phyloP scores from a whole-genome alignment of 306 rosid genomes.

The Glycyrrhiza uralensis region DNA sequence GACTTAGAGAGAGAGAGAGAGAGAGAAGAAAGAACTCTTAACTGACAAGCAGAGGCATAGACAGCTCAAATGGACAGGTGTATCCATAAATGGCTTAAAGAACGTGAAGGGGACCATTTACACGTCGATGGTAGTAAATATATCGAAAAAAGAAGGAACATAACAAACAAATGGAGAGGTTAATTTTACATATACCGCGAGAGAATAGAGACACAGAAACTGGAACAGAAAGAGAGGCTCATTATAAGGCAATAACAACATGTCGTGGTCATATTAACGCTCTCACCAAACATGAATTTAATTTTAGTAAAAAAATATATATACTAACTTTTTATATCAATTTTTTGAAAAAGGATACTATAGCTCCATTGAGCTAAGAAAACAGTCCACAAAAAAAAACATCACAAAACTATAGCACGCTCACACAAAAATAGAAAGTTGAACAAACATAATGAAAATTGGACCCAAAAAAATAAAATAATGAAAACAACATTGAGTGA shows the following conservation, averaged over 20 bases:
- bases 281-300: constrained; percentile 41
- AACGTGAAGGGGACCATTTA: constrained; percentile 15
- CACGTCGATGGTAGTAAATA: constrained; percentile 2
- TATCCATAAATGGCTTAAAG: constrained; percentile 5
- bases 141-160: not conserved
- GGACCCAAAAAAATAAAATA: too few species aligned
- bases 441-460: too few species aligned
- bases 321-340: not conserved
- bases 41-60: not conserved
- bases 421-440: not conserved
- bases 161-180: not conserved
- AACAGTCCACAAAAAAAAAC: not conserved
- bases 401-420: not conserved
- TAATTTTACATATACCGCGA: not conserved
- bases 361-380: not conserved
- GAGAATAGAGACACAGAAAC: not conserved
- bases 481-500: not conserved
- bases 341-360: not conserved
- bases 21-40: not conserved
- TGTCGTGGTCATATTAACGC: constrained; percentile 11
- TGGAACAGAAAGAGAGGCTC: not conserved
- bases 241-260: constrained; percentile 19
- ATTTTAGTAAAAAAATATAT: not conserved
- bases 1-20: not conserved
- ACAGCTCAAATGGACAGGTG: constrained; percentile 12